A percentile compares a stretch with the other conserved stretches of the same genome.
phyloP scores from a whole-genome alignment of 176 grass and related monocot species.

The Guadua angustifolia region DNA sequence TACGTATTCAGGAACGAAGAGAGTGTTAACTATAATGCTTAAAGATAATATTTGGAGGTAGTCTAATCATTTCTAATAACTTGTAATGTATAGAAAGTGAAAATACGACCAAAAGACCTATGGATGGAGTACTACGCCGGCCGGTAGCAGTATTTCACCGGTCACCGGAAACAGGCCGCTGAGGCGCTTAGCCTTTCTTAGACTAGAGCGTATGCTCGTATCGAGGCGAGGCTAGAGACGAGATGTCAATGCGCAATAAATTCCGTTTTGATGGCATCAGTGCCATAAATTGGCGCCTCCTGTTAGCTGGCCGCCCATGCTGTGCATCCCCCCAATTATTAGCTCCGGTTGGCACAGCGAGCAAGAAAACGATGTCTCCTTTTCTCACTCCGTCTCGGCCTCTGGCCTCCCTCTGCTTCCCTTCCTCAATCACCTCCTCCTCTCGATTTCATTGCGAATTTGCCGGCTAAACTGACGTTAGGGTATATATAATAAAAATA shows the following conservation, averaged over 20 bases:
- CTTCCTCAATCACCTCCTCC: no score
- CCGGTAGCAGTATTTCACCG: no score
- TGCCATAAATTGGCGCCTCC: slow-evolving; percentile 39
- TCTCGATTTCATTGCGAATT: not conserved
- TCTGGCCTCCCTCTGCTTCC: not conserved
- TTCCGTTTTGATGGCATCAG: slow-evolving; percentile 33
- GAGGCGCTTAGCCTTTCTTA: no score
- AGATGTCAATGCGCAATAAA: slow-evolving; percentile 37
- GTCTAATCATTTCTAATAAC: no score
- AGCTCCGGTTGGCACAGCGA: slow-evolving; percentile 30
- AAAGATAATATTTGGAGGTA: no score
- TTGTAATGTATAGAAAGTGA: no score
- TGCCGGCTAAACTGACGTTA: not conserved
- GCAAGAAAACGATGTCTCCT: slow-evolving; percentile 25
- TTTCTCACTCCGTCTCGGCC: not conserved
- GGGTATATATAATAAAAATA: no score
- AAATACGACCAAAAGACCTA: no score
- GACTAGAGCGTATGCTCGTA: not conserved
- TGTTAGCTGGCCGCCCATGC: slow-evolving; percentile 31
- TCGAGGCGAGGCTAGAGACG: not conserved
- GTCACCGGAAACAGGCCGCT: no score
- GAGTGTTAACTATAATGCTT: no score
- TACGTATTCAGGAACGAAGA: no score
- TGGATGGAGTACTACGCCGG: no score
- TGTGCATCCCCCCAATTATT: slow-evolving; percentile 45